These are phyloP conservation scores for Musa itinerans DNA, from an alignment of 176 grass and related monocot species.

Conservation along the genomic window DNA sequence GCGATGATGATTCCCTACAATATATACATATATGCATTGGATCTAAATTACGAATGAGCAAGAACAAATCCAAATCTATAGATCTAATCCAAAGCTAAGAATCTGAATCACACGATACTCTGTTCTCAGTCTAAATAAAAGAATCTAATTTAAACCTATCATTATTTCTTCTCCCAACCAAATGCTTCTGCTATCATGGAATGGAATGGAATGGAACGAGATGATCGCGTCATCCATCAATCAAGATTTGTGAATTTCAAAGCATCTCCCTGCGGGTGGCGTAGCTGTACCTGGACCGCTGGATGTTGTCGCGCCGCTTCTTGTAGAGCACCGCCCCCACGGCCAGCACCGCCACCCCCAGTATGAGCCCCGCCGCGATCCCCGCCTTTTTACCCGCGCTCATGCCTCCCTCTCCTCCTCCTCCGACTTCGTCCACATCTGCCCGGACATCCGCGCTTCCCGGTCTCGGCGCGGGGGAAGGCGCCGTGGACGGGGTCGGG, in stretches of 20 bases:
- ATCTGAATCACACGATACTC: no score
- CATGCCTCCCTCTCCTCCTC: conserved; percentile 16
- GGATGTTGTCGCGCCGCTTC: conserved; percentile 70
- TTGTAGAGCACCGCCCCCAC: conserved; percentile 42
- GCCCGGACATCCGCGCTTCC: conserved; percentile 11
- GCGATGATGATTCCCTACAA: no score
- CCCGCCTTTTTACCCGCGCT: conserved; percentile 51
- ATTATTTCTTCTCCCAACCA: no score
- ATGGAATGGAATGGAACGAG: no score
- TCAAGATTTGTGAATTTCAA: conserved; percentile 16
- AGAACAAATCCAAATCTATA: no score
- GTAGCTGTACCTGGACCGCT: conserved; percentile 70
- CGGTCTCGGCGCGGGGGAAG: conserved; percentile 30
- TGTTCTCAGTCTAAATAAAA: no score
- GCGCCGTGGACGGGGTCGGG: not conserved
- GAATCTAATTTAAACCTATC: no score
- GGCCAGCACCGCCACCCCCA: conserved; percentile 38
- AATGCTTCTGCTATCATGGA: no score
- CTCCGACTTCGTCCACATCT: not conserved
- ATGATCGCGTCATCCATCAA: not conserved
- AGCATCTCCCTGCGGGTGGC: conserved; percentile 57
- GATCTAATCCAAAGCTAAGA: no score
- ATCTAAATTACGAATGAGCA: no score
- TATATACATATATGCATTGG: no score
- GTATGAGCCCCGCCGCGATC: conserved; percentile 39